phyloP scores from a whole-genome alignment of 2,329 filamentous ascomycete species.

The Trichothecium sympodiale region DNA sequence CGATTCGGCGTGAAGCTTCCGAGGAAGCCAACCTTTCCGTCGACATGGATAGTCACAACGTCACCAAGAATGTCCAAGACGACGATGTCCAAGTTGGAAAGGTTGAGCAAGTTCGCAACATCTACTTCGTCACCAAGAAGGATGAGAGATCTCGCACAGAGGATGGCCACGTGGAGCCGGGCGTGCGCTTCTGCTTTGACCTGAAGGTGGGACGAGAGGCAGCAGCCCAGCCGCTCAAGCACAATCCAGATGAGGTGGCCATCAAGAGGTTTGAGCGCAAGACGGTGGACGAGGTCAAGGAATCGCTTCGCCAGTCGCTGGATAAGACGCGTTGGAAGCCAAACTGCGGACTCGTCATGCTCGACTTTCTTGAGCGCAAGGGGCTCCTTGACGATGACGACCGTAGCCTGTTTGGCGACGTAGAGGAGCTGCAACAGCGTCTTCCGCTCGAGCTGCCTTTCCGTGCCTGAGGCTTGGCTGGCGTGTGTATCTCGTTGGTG shows the following conservation, averaged over 20 bases:
- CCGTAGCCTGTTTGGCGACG: conserved; percentile 2
- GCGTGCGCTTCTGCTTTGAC: conserved; percentile 25
- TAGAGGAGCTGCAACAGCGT: conserved; percentile 10
- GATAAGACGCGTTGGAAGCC: conserved; percentile 20
- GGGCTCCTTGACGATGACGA: conserved; percentile 15
- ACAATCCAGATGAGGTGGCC: conserved; percentile 11
- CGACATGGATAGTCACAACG: conserved; percentile 11
- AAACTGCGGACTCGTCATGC: conserved; percentile 27
- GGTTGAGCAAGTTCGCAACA: conserved; percentile 11
- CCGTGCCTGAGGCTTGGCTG: no score
- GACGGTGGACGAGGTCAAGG: conserved; percentile 18
- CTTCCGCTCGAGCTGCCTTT: conserved; percentile 16
- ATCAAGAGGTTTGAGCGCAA: conserved; percentile 18
- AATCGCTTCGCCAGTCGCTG: conserved; percentile 13
- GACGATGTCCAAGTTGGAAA: conserved; percentile 10
- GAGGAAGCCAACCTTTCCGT: conserved; percentile 21
- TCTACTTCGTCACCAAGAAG: conserved; percentile 24
- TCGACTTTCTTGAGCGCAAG: conserved; percentile 23
- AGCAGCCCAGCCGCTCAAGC: not conserved
- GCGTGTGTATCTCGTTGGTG: no score
- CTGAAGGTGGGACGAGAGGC: conserved; percentile 13
- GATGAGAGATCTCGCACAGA: conserved; percentile 10
- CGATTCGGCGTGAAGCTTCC: conserved; percentile 19
- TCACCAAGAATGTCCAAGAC: conserved; percentile 7
- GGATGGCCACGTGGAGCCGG: conserved; percentile 23